phyloP scores from a whole-genome alignment of 2,329 filamentous ascomycete genomes.

The Thermoascus crustaceus region DNA sequence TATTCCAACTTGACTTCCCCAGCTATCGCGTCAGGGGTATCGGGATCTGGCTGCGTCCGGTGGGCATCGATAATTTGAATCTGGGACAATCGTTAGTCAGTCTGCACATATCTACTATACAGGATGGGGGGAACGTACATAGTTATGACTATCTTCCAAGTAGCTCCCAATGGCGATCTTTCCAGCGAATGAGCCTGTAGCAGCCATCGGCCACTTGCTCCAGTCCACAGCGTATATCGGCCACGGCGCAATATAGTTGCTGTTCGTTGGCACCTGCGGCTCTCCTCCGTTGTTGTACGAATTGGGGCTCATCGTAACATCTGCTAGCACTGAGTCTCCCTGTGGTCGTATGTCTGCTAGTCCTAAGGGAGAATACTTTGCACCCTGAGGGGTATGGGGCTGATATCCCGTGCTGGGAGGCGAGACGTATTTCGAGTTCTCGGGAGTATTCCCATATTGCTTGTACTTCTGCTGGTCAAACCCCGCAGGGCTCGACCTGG shows the following conservation, averaged over 20 bases:
- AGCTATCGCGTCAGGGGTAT: constrained; percentile 62
- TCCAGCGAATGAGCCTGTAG: constrained; percentile 60
- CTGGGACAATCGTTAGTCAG: constrained; percentile 40
- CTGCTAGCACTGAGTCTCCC: constrained; percentile 71
- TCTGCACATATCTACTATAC: constrained; percentile 4
- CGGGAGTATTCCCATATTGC: constrained; percentile 57
- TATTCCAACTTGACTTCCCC: constrained; percentile 64
- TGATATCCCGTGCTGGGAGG: constrained; percentile 36
- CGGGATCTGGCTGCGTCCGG: constrained; percentile 60
- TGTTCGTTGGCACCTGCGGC: constrained; percentile 61
- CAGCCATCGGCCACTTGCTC: constrained; percentile 91
- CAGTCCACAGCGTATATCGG: constrained; percentile 95
- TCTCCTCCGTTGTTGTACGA: constrained; percentile 63
- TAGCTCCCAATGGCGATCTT: constrained; percentile 96
- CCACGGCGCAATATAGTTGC: constrained; percentile 92
- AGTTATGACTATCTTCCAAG: constrained; percentile 95
- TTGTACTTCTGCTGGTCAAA: constrained; percentile 54
- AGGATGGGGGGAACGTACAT: constrained; percentile 50
- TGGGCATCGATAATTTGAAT: constrained; percentile 96
- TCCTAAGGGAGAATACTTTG: constrained; percentile 79
- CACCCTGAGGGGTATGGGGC: constrained; percentile 47
- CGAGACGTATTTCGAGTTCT: constrained; percentile 56
- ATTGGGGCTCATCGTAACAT: constrained; percentile 56
- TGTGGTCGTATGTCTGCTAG: constrained; percentile 85
- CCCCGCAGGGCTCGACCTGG: constrained; percentile 71